Evolutionary conservation across 2,329 filamentous ascomycete species (phyloP), one percentile per base, ranked within the genome.

Genomic region (Pseudogymnoascus destructans): DNA sequence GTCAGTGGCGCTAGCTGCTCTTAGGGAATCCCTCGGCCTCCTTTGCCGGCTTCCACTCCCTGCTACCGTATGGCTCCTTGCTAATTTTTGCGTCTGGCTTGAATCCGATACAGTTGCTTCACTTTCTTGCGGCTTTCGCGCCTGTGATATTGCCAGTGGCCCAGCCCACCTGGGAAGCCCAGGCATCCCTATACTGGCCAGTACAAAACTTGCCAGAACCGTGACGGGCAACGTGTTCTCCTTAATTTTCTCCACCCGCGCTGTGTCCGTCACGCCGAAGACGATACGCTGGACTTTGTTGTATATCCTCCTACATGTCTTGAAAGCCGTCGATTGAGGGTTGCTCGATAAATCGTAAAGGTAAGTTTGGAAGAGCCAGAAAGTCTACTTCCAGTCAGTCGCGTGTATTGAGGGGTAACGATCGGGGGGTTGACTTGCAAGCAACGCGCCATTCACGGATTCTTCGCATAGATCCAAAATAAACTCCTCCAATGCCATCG

Each of bases 321-420:
- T 85, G 73, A 93, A 93, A 55, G 86, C 79, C 66, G 84, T 81
- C 61, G 86, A 85, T 69, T 86, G 85, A 2, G 88, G 88, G 60
- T 86, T 87, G 40, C 67, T 79, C 58, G 86, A 80, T 62, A 93
- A 81, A 69, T 93, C 89, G 75, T 88, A 85, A 27, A 93, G 80
- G 69, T 93, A 91, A 3, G 87, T 92, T 73, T 93, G 88, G 71
- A 93, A 90, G 57, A 93, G 79, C 88, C 88, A 93, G 72, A 93
- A 93, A 33, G 88, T 92, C 88, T 93, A 67, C 57, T 62, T 10
- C 42, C 46, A 52, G 46, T 52, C 46, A 52, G 42, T 17, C 15
- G 56, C 25, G 25, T 19, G 38, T 25, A 52, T 30, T 52, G 46
- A 52, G 46, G 46, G 46, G 46, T 52, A 52, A 52, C 3, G 9